Base-by-base conservation (phyloP, 768 basidiomycete genomes). In the Russula sp. region DNA sequence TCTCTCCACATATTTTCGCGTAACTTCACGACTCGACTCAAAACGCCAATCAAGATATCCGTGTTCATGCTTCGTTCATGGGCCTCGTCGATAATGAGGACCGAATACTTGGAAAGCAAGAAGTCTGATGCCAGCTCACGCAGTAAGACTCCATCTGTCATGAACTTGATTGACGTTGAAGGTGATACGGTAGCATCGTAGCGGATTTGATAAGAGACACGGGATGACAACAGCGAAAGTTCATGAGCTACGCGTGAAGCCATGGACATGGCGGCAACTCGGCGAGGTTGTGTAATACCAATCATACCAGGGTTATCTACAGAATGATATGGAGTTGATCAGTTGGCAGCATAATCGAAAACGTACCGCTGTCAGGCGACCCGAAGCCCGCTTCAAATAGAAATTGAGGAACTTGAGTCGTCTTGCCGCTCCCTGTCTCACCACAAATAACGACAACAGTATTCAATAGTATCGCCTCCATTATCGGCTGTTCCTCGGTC, bases 51-150 rank as follows among this genome's bases (percentile, higher is more conserved):
- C 43, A 98, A 78, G 53, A 99, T 93, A 72, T 99, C 97, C 4
- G 97, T 98, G 70, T 98, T 98, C 79, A 98, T 91, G 69, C 93
- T 97, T 63, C 97, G 78, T 74, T 99, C 97, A 73, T 99, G 97
- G 0, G 97, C 97, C 73, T 99, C 97, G 65, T 99, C 97, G 59
- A 99, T 90, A 61, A 98, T 87, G 64, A 99, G 86, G 32, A 97
- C 88, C 7, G 91, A 93, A 72, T 99, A 99, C 72, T 87, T 91
- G 47, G 77, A 83, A n/a, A 99, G 78, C n/a, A 98, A 73, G 73
- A 99, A 97, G 70, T 99, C 95, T 13, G 83, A 83, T 0, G 93
- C 88, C 22, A 98, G 78, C 73, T 99, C 97, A 58, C 97, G 86
- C 16, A 99, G 77, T 38, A 99, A 77, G 32, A 99, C 93, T 76